These are phyloP conservation scores for Tuber indicum DNA, from an alignment of 495 filamentous ascomycete species.

Conservation along the genomic window DNA sequence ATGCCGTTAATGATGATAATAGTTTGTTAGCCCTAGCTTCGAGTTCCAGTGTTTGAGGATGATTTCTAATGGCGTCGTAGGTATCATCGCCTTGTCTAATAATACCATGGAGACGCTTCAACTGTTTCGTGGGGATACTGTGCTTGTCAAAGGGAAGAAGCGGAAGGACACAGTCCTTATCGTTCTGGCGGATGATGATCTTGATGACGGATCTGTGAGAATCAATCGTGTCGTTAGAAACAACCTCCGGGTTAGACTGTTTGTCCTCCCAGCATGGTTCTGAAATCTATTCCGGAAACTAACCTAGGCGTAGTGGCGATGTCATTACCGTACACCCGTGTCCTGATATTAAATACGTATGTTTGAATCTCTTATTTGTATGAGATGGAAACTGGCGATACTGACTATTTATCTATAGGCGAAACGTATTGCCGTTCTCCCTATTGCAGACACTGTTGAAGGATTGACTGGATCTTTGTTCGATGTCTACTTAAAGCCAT, in stretches of 20 bases:
- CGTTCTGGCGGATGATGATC: constrained; percentile 92
- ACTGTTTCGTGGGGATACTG: constrained; percentile 96
- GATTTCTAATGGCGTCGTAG: constrained; percentile 24
- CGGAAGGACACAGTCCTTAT: constrained; percentile 97
- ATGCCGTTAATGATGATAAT: constrained; percentile 98
- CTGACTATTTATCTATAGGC: constrained; percentile 53
- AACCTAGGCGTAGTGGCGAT: constrained; percentile 59
- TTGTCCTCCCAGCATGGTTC: constrained; percentile 9
- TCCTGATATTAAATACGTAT: constrained; percentile 99
- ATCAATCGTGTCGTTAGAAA: constrained; percentile 97
- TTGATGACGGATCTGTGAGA: constrained; percentile 91
- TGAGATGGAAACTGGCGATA: not conserved
- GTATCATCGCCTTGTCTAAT: constrained; percentile 91
- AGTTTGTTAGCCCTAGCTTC: constrained; percentile 47
- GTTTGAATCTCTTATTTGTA: constrained; percentile 41
- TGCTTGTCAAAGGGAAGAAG: constrained; percentile 98
- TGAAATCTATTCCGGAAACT: constrained; percentile 9
- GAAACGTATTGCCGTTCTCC: constrained; percentile 97
- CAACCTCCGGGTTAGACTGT: constrained; percentile 90
- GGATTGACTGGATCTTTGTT: constrained; percentile 94
- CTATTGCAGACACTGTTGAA: constrained; percentile 96
- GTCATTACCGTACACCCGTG: constrained; percentile 96
- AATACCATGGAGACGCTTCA: constrained; percentile 98
- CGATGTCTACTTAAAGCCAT: constrained; percentile 97
- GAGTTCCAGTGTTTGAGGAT: not conserved